These are phyloP conservation scores for Aspergillus diversus DNA, from an alignment of 495 filamentous ascomycete genomes.

Conservation along the genomic window DNA sequence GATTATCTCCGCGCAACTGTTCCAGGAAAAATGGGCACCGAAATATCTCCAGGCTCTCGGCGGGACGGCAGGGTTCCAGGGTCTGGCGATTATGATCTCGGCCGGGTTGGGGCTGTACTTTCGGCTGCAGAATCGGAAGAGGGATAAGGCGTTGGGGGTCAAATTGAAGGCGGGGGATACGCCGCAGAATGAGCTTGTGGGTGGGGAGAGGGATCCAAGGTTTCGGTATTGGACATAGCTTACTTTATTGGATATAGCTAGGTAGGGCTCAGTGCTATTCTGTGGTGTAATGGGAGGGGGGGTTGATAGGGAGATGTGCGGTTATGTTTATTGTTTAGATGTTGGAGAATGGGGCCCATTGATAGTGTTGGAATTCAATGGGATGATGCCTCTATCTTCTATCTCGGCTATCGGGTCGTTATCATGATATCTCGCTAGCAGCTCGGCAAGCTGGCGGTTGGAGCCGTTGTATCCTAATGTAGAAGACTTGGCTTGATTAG, in stretches of 20 bases:
- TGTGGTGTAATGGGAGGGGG: not conserved
- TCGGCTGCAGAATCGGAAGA: conserved; percentile 61
- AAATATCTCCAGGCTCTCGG: conserved; percentile 65
- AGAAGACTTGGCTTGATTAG: not conserved
- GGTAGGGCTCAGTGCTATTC: not conserved
- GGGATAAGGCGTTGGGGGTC: conserved; percentile 59
- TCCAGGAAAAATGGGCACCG: conserved; percentile 60
- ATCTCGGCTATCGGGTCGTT: not conserved
- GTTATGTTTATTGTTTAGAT: too few species aligned
- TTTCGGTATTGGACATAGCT: not conserved
- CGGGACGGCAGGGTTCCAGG: conserved; percentile 68
- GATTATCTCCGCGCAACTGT: conserved; percentile 70
- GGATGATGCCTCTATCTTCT: not conserved
- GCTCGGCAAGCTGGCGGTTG: not conserved
- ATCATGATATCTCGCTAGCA: too few species aligned
- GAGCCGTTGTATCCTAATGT: not conserved
- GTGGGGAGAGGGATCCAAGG: conserved; percentile 51
- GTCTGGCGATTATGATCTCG: conserved; percentile 54
- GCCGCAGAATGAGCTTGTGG: conserved; percentile 60
- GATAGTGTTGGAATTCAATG: not conserved
- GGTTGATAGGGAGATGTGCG: too few species aligned
- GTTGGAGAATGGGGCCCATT: too few species aligned
- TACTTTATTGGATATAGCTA: not conserved
- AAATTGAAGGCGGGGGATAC: conserved; percentile 60
- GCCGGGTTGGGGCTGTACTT: conserved; percentile 60